These are phyloP conservation scores for Peronosclerospora sorghi DNA, from an alignment of 352 stramenopile genomes.

Conservation along the genomic window DNA sequence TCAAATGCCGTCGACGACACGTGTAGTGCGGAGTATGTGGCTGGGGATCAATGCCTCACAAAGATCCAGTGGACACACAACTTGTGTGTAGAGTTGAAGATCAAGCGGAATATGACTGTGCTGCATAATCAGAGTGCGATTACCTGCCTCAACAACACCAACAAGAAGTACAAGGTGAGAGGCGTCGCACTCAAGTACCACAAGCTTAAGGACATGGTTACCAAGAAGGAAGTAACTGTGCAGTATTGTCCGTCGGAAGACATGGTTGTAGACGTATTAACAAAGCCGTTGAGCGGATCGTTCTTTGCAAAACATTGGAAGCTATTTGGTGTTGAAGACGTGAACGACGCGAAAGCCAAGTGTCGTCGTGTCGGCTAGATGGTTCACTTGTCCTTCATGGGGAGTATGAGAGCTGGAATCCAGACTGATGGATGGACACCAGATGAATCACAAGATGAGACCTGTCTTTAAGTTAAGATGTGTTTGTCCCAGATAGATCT, in stretches of 20 bases:
- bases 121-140: neutral
- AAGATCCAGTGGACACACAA: slow-evolving; percentile 7
- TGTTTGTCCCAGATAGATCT: too few relatives aligned
- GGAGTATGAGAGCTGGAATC: too few relatives aligned
- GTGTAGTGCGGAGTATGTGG: slow-evolving; percentile 4
- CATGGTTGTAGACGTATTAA: slow-evolving; percentile 1
- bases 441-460: too few relatives aligned
- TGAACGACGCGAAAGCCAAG: too few relatives aligned
- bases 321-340: slow-evolving; percentile 1
- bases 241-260: neutral
- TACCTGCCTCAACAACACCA: neutral
- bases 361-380: too few relatives aligned
- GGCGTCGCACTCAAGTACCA: slow-evolving; percentile 1
- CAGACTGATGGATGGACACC: too few relatives aligned
- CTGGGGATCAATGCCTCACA: slow-evolving; percentile 2
- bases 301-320: neutral
- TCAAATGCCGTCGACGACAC: slow-evolving; percentile 7
- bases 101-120: neutral
- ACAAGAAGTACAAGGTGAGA: slow-evolving; percentile 1
- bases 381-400: too few relatives aligned
- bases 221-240: neutral
- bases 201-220: neutral
- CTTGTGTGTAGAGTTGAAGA: neutral
- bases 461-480: too few relatives aligned
- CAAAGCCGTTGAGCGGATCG: neutral